Conservation (phyloP, 768 basidiomycete species). For the Obba rivulosa region DNA sequence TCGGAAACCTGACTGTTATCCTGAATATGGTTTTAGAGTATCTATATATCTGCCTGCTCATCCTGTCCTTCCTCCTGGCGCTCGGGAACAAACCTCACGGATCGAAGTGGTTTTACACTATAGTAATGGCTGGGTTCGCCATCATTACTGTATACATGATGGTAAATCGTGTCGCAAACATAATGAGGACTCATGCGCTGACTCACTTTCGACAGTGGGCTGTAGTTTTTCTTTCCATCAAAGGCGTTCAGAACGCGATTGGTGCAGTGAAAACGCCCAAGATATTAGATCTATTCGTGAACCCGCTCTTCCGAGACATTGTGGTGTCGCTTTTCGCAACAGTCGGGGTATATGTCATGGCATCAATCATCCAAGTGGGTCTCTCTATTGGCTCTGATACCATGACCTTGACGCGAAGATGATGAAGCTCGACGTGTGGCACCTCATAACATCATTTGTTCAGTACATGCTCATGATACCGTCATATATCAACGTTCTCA, state of each 20-base stretch:
- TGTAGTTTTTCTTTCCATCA: too few relatives aligned
- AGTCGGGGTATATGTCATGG: constrained; percentile 74
- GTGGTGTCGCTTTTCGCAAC: constrained; percentile 79
- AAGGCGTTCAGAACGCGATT: too few relatives aligned
- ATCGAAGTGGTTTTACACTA: constrained; percentile 75
- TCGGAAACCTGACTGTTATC: constrained; percentile 52
- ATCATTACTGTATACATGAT: constrained; percentile 93
- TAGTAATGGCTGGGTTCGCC: constrained; percentile 77
- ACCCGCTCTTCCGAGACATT: constrained; percentile 73
- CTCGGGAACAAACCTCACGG: constrained; percentile 89
- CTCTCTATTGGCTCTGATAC: neutral
- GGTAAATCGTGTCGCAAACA: constrained; percentile 26
- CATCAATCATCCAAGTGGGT: constrained; percentile 75
- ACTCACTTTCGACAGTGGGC: too few relatives aligned
- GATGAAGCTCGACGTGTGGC: constrained; percentile 84
- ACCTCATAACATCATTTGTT: constrained; percentile 88
- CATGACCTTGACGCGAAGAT: neutral
- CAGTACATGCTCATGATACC: constrained; percentile 87
- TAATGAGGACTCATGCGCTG: too few relatives aligned
- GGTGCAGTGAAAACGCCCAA: constrained; percentile 22
- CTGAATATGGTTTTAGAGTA: constrained; percentile 48
- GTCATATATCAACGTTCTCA: constrained; percentile 84
- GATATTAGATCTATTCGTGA: constrained; percentile 55
- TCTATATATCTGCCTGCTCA: constrained; percentile 75
- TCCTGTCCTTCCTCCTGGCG: constrained; percentile 78